A percentile compares a stretch with the other conserved stretches of the same genome.
phyloP scores from a whole-genome alignment of 768 basidiomycete species.

The Sarcodon sp. region DNA sequence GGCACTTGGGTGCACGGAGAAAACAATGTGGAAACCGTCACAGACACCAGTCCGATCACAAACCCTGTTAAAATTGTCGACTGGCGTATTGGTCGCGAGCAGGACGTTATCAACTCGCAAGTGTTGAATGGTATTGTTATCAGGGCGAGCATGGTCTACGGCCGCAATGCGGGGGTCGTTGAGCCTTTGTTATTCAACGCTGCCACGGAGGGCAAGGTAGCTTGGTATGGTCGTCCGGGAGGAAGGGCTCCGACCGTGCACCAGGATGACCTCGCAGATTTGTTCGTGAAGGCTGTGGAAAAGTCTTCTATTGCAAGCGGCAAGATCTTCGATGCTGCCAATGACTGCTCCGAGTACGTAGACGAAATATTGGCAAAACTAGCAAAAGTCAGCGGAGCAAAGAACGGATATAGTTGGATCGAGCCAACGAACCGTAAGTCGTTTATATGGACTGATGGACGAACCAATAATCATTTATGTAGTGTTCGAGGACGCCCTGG shows the following conservation, averaged over 20 bases:
- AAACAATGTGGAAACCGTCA: conserved; percentile 13
- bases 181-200: conserved; percentile 17
- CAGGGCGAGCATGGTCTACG: conserved; percentile 30
- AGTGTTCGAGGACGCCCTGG: conserved; percentile 25
- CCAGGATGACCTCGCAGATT: conserved; percentile 31
- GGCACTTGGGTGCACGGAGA: conserved; percentile 33
- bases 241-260: conserved; percentile 24
- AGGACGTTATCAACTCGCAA: conserved; percentile 15
- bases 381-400: conserved; percentile 22
- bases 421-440: conserved; percentile 23
- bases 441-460: neutral
- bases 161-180: conserved; percentile 24
- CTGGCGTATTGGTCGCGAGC: conserved; percentile 23
- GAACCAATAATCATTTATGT: neutral
- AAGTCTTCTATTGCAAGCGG: conserved; percentile 22
- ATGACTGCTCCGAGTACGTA: conserved; percentile 24
- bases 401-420: conserved; percentile 19
- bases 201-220: conserved; percentile 17
- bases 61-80: conserved; percentile 13
- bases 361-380: conserved; percentile 26
- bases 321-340: conserved; percentile 26
- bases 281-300: conserved; percentile 28
- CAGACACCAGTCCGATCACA: conserved; percentile 20
- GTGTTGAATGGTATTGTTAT: conserved; percentile 30
- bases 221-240: conserved; percentile 22